A percentile compares a stretch with the other conserved stretches of the same genome.
phyloP scores from a whole-genome alignment of 441 rosid species.

The Erodium trifolium region DNA sequence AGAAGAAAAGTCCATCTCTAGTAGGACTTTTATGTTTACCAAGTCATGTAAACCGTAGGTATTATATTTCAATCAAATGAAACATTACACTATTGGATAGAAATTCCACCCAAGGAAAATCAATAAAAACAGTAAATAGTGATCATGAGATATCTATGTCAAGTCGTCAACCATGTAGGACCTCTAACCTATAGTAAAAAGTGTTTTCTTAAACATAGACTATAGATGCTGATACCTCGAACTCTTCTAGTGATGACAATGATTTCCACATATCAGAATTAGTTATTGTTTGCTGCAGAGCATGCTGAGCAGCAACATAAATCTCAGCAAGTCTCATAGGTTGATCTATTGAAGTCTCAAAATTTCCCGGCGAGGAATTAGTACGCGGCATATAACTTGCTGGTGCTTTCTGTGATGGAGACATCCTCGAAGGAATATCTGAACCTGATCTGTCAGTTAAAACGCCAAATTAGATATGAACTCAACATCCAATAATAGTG shows the following conservation, averaged over 20 bases:
- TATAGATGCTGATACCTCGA: slow-evolving; percentile 54
- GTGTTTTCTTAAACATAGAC: slow-evolving; percentile 17
- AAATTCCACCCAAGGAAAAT: neutral
- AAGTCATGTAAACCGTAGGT: neutral
- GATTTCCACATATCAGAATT: slow-evolving; percentile 58
- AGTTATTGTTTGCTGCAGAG: slow-evolving; percentile 66
- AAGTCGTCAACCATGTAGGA: neutral
- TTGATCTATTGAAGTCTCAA: slow-evolving; percentile 75
- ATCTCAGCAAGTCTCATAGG: slow-evolving; percentile 99
- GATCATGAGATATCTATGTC: slow-evolving; percentile 11
- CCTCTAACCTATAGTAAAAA: neutral
- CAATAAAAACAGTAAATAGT: slow-evolving; percentile 1
- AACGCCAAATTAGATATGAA: slow-evolving; percentile 26
- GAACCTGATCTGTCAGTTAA: slow-evolving; percentile 69
- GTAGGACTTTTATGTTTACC: neutral
- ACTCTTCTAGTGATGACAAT: slow-evolving; percentile 70
- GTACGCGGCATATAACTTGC: slow-evolving; percentile 56
- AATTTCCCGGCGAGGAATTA: slow-evolving; percentile 75
- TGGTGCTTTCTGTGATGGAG: slow-evolving; percentile 39
- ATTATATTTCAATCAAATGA: slow-evolving; percentile 2
- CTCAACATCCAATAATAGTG: slow-evolving; percentile 5
- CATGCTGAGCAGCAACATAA: slow-evolving; percentile 90
- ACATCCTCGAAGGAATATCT: slow-evolving; percentile 45
- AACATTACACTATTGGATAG: slow-evolving; percentile 6
- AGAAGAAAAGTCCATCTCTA: neutral